Conservation (phyloP, 192 early-diverging fungal species). For the Entomortierella chlamydospora region DNA sequence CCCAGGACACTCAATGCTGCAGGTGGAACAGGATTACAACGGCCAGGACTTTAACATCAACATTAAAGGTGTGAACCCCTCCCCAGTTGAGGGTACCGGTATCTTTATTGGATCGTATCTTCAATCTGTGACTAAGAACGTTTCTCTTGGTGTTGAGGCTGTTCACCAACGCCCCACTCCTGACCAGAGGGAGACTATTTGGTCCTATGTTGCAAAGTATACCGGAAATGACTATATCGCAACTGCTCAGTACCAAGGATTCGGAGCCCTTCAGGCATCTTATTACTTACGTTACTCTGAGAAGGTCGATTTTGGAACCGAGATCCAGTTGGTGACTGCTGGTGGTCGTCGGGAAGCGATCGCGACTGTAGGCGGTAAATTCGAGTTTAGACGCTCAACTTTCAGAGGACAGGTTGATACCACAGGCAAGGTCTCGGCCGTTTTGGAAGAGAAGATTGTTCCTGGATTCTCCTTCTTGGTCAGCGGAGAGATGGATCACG, state of each 20-base stretch:
- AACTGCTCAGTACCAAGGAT: constrained; percentile 73
- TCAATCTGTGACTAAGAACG: constrained; percentile 86
- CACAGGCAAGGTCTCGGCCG: constrained; percentile 85
- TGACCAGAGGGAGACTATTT: constrained; percentile 81
- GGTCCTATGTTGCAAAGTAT: constrained; percentile 80
- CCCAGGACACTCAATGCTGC: constrained; percentile 90
- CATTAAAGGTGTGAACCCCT: constrained; percentile 96
- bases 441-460: constrained; percentile 95
- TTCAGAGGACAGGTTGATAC: constrained; percentile 93
- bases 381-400: constrained; percentile 92
- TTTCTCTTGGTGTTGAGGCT: constrained; percentile 89
- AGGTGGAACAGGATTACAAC: constrained; percentile 92
- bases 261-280: constrained; percentile 77
- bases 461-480: constrained; percentile 92
- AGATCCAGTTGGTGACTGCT: constrained; percentile 83
- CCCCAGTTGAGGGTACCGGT: constrained; percentile 90
- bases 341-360: constrained; percentile 89
- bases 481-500: constrained; percentile 95
- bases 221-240: constrained; percentile 75
- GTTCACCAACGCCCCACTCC: constrained; percentile 87
- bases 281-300: constrained; percentile 95
- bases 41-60: constrained; percentile 92
- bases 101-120: constrained; percentile 90
- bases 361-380: constrained; percentile 95
- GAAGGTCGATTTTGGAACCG: constrained; percentile 93